phyloP scores from a whole-genome alignment of 1,139 yeast species.

The Candida sp. region DNA sequence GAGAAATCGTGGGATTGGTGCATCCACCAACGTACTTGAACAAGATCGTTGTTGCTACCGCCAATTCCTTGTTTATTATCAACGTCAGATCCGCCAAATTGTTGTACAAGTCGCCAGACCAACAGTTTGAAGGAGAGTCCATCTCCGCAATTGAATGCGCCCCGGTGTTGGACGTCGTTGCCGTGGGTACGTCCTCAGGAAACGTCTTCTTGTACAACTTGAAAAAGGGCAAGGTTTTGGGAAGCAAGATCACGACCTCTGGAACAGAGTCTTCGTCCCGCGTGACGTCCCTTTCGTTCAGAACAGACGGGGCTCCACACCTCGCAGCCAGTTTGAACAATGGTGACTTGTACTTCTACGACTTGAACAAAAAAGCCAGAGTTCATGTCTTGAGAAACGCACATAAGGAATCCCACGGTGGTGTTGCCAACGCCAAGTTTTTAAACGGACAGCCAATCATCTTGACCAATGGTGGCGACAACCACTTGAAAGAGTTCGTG shows the following conservation, averaged over 20 bases:
- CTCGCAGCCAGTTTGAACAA: conserved; percentile 77
- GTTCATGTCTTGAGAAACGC: conserved; percentile 77
- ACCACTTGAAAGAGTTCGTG: conserved; percentile 85
- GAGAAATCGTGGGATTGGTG: conserved; percentile 66
- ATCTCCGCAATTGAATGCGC: conserved; percentile 75
- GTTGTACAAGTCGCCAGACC: conserved; percentile 56
- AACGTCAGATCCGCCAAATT: conserved; percentile 83
- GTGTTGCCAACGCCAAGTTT: conserved; percentile 77
- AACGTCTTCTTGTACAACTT: conserved; percentile 68
- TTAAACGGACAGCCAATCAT: conserved; percentile 92
- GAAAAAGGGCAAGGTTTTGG: conserved; percentile 62
- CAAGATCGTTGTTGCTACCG: conserved; percentile 80
- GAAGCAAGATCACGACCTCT: conserved; percentile 58
- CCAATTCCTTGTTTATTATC: conserved; percentile 62
- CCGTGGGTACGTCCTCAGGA: conserved; percentile 78
- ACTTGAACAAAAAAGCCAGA: conserved; percentile 70
- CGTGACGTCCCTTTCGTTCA: conserved; percentile 78
- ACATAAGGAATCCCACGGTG: conserved; percentile 78
- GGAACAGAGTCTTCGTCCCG: conserved; percentile 52
- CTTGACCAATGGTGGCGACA: conserved; percentile 94
- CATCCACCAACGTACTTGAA: conserved; percentile 96
- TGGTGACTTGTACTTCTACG: conserved; percentile 90
- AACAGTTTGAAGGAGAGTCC: conserved; percentile 27
- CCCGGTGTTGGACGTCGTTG: conserved; percentile 86
- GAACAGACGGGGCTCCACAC: conserved; percentile 92